Conservation (phyloP, 768 basidiomycete genomes). For the Tulasnella sp. region DNA sequence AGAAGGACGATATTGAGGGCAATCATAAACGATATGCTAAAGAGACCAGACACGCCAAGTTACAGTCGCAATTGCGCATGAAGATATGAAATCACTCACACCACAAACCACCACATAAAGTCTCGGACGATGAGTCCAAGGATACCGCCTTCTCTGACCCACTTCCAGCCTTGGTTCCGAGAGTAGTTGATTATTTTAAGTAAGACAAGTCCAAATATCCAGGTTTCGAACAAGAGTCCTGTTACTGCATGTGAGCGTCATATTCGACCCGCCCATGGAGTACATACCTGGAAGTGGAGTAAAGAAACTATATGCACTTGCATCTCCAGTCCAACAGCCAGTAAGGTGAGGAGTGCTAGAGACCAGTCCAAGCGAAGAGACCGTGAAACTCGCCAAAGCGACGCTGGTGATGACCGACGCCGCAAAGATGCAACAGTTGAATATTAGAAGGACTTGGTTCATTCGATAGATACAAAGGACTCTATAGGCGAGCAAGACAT, state of each 20-base stretch:
- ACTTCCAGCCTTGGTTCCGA: neutral
- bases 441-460: slow-evolving; percentile 2
- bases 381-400: neutral
- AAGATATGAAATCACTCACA: neutral
- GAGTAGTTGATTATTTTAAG: neutral
- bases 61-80: neutral
- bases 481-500: slow-evolving; percentile 12
- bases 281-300: slow-evolving; percentile 4
- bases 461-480: slow-evolving; percentile 8
- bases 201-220: slow-evolving; percentile 5
- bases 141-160: neutral
- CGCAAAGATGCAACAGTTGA: slow-evolving; percentile 1
- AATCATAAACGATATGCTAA: slow-evolving; percentile 2
- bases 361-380: neutral
- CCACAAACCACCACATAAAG: slow-evolving; percentile 7
- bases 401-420: neutral
- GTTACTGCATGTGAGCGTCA: no score
- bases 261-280: no score
- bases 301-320: neutral
- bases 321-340: slow-evolving; percentile 9
- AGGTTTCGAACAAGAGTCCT: slow-evolving; percentile 10
- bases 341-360: neutral
- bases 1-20: slow-evolving; percentile 1
- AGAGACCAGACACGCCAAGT: neutral
- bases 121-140: slow-evolving; percentile 1